These are phyloP conservation scores for Aspergillus incahuasiensis DNA, from an alignment of 495 filamentous ascomycete species.

Conservation along the genomic window DNA sequence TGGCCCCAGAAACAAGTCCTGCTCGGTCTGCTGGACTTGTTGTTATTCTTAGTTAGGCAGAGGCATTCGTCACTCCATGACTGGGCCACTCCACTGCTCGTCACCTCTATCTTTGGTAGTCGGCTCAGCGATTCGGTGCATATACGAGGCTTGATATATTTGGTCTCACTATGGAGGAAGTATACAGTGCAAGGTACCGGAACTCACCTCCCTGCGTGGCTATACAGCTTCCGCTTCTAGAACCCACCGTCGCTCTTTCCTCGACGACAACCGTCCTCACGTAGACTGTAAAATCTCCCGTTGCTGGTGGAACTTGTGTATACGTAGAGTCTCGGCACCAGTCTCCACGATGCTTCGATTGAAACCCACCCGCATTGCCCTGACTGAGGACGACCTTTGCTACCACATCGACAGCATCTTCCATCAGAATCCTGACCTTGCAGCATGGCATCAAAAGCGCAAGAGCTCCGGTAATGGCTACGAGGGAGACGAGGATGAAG, in stretches of 20 bases:
- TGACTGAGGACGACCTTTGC: constrained; percentile 50
- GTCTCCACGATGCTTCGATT: constrained; percentile 49
- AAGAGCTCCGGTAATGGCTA: constrained; percentile 16
- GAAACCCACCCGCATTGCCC: constrained; percentile 46
- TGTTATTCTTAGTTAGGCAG: constrained; percentile 18
- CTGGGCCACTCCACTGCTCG: constrained; percentile 12
- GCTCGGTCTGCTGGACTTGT: constrained; percentile 2
- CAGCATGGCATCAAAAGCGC: constrained; percentile 18
- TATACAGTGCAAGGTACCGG: neutral
- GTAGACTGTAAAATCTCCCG: neutral
- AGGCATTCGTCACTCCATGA: constrained; percentile 11
- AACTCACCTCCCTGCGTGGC: neutral
- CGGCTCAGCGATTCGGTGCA: neutral
- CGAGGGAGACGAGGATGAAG: constrained; percentile 10
- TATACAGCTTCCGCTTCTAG: constrained; percentile 8
- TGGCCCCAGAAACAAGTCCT: constrained; percentile 1
- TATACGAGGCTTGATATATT: neutral
- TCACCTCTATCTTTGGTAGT: neutral
- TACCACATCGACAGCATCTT: constrained; percentile 23
- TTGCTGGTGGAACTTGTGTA: neutral
- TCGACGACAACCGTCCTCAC: neutral
- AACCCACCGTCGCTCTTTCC: constrained; percentile 7
- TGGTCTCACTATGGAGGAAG: neutral
- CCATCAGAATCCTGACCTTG: constrained; percentile 13
- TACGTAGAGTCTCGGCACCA: neutral